phyloP scores from a whole-genome alignment of 2,329 filamentous ascomycete genomes.

The Aspergillus udagawae region DNA sequence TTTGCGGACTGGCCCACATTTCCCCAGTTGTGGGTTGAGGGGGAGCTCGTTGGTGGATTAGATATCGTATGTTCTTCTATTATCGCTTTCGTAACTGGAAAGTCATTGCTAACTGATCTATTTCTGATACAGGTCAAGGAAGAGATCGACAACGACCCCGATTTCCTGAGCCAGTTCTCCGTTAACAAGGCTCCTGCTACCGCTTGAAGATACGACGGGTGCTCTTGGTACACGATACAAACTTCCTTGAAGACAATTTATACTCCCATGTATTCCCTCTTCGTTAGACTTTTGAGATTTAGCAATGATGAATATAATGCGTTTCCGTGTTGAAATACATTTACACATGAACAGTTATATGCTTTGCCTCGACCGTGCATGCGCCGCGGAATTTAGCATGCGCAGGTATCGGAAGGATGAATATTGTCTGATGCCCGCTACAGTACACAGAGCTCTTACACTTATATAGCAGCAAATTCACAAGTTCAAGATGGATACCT shows the following conservation, averaged over 20 bases:
- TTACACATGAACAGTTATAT: not conserved
- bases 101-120: conserved; percentile 9
- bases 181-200: conserved; percentile 38
- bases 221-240: not conserved
- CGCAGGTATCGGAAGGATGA: no score
- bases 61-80: conserved; percentile 72
- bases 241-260: conserved; percentile 1
- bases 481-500: not conserved
- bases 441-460: no score
- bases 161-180: conserved; percentile 74
- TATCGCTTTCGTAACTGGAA: not conserved
- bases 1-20: conserved; percentile 99
- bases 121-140: conserved; percentile 70
- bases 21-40: conserved; percentile 87
- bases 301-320: not conserved
- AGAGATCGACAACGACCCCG: conserved; percentile 76
- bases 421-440: no score
- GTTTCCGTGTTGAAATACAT: not conserved
- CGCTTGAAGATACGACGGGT: conserved; percentile 5
- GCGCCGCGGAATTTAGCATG: not conserved
- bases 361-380: no score
- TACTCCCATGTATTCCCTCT: conserved; percentile 14
- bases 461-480: not conserved
- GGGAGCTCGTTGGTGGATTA: conserved; percentile 85
- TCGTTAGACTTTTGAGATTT: not conserved